phyloP scores from a whole-genome alignment of 305 asterid genomes.

The Caryopteris hybrid region DNA sequence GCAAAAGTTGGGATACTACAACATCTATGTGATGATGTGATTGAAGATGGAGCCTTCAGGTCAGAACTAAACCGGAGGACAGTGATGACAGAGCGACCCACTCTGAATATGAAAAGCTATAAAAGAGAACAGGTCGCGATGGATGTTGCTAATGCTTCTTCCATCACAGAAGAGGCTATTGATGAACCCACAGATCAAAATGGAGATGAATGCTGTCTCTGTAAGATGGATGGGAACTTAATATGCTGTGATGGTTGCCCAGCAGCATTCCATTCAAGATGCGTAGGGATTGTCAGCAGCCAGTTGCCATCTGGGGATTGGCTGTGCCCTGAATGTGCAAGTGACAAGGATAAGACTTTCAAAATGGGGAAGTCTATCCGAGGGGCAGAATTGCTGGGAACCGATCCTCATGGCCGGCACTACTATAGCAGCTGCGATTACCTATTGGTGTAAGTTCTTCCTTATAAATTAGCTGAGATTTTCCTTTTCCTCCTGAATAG shows the following conservation, averaged over 20 bases:
- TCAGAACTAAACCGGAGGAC: slow-evolving; percentile 69
- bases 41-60: slow-evolving; percentile 59
- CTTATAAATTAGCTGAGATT: slow-evolving; percentile 12
- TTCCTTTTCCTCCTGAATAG: too few relatives aligned
- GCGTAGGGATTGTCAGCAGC: slow-evolving; percentile 79
- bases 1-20: slow-evolving; percentile 57
- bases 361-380: slow-evolving; percentile 55
- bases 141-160: slow-evolving; percentile 56
- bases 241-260: slow-evolving; percentile 99
- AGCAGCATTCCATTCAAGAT: slow-evolving; percentile 87
- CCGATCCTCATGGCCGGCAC: slow-evolving; percentile 67
- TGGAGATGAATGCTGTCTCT: slow-evolving; percentile 87
- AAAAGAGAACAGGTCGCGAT: too few relatives aligned
- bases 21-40: slow-evolving; percentile 66
- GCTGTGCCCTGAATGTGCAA: slow-evolving; percentile 90
- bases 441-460: slow-evolving; percentile 78
- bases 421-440: slow-evolving; percentile 82
- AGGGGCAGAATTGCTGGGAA: slow-evolving; percentile 74
- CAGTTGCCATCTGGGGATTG: slow-evolving; percentile 94
- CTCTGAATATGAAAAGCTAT: too few relatives aligned
- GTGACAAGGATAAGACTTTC: slow-evolving; percentile 62
- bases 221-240: slow-evolving; percentile 91
- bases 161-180: slow-evolving; percentile 58
- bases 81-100: slow-evolving; percentile 39
- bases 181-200: slow-evolving; percentile 64